Base-by-base conservation (phyloP, 2,329 filamentous ascomycete genomes). In the Colletotrichum somersetense region DNA sequence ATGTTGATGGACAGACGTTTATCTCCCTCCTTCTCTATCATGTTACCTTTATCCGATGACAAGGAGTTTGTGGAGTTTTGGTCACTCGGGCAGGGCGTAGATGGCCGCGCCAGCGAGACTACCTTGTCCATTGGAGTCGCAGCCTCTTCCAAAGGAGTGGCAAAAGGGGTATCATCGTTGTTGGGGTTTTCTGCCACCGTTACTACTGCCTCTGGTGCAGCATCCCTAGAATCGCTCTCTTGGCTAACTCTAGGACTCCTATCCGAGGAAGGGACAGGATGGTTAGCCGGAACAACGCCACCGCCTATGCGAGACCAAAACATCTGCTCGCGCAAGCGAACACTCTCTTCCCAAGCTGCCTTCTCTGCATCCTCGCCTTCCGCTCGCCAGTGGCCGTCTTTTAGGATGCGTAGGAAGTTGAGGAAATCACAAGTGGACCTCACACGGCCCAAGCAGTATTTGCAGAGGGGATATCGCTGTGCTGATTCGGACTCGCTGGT, bases 241-340 rank as follows among this genome's bases (percentile, higher is more conserved):
- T 75, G 70, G 33, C 75, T 75, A 23, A 61, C 46, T 16, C 75
- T 64, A 33, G 74, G 69, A 50, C 73, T 73, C 44, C 72, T 73
- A 10, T 74, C 75, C 5, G 30, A 35, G 38, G 74, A 70, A 71
- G 58, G n/a, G 7, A 75, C 67, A 6, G 77, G 74, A 33, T 82
- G 82, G 14, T 77, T 77, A 12, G 88, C 85, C 1, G 96, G 96
- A 16, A 98, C 84, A 2, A 99, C 94, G 18, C 96, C 96, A 38
- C 95, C 96, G 35, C 96, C 96, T 64, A 99, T 90, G 67, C 96
- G 89, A 62, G 93, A 91, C 96, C 96, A 99, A 80, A 99, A 99
- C 93, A 99, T 97, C 76, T 96, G 91, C 80, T 99, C 96, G 62
- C 96, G 88, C 59, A 98, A 83, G 40, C 92, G 90, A 14, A 98